phyloP scores from a whole-genome alignment of 2,329 filamentous ascomycete species.

The Gaeumannomyces sp. region DNA sequence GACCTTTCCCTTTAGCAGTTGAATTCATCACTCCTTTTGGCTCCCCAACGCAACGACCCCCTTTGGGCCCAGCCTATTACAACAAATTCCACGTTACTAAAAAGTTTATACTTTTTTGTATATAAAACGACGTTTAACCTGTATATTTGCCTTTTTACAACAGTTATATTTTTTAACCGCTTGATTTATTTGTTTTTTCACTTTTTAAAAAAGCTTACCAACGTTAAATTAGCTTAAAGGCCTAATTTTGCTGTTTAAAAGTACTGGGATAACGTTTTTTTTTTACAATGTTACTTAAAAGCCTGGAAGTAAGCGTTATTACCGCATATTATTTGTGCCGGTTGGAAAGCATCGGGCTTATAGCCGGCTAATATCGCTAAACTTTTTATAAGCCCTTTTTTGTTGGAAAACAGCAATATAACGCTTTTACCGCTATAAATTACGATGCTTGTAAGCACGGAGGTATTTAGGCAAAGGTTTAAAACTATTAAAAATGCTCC shows the following conservation, averaged over 20 bases:
- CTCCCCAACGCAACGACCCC: no score
- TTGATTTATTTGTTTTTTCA: constrained; percentile 3
- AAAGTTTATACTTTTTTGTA: constrained; percentile 4
- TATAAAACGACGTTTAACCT: background rate
- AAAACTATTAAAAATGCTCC: no score
- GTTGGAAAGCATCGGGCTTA: background rate
- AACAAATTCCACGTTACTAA: background rate
- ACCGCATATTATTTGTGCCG: background rate
- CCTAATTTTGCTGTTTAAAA: background rate
- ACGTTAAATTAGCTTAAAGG: background rate
- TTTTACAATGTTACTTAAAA: background rate
- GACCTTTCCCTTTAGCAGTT: no score
- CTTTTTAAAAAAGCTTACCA: constrained; percentile 1
- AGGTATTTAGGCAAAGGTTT: no score
- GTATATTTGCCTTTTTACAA: background rate
- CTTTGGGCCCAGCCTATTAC: no score
- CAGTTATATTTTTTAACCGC: background rate
- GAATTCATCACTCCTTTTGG: no score
- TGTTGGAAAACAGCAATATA: constrained; percentile 2
- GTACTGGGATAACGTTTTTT: background rate
- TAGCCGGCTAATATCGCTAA: background rate
- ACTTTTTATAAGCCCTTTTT: constrained; percentile 1
- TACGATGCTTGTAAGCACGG: no score
- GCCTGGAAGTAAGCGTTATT: background rate
- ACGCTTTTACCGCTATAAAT: no score